Percentiles rank a stretch among this genome's conserved stretches.
Evolutionary conservation across 495 filamentous ascomycete genomes (phyloP).

Genomic region (Podospora bellae-mahoneyi): DNA sequence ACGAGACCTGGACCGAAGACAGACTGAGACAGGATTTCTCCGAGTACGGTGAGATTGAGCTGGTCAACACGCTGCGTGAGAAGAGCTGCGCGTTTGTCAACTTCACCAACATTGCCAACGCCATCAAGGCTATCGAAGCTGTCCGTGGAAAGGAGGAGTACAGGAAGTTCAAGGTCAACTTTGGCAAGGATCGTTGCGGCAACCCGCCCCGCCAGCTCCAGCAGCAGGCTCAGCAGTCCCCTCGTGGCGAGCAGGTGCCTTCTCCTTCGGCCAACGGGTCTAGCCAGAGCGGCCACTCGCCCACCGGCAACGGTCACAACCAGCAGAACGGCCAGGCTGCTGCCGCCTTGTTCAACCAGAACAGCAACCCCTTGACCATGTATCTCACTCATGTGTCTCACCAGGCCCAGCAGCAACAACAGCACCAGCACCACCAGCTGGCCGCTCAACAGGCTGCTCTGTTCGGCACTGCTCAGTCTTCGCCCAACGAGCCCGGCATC

Average conservation of each 20-base stretch:
- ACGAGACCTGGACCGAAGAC: conserved; percentile 96
- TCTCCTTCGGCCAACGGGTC: conserved; percentile 61
- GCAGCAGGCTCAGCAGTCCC: conserved; percentile 46
- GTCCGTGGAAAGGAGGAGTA: conserved; percentile 93
- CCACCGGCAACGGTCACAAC: conserved; percentile 37
- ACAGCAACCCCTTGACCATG: conserved; percentile 90
- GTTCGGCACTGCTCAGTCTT: conserved; percentile 56
- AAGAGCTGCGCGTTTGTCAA: conserved; percentile 99
- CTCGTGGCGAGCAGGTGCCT: conserved; percentile 58
- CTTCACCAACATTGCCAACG: conserved; percentile 99
- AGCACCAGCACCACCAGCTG: conserved; percentile 62
- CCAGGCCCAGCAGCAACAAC: conserved; percentile 72
- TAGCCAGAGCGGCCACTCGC: conserved; percentile 55
- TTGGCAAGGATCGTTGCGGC: conserved; percentile 96
- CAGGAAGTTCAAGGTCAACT: conserved; percentile 98
- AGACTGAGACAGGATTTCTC: conserved; percentile 94
- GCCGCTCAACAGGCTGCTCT: conserved; percentile 59
- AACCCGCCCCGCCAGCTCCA: conserved; percentile 87
- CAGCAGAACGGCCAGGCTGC: conserved; percentile 23
- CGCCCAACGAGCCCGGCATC: conserved; percentile 47
- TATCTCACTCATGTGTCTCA: conserved; percentile 83
- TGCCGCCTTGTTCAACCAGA: conserved; percentile 67
- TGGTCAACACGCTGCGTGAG: conserved; percentile 93
- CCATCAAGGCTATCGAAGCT: conserved; percentile 98
- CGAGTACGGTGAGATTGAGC: conserved; percentile 95